Evolutionary conservation across 2,329 filamentous ascomycete species (phyloP).

Genomic region (Verticillium zaregamsianum): DNA sequence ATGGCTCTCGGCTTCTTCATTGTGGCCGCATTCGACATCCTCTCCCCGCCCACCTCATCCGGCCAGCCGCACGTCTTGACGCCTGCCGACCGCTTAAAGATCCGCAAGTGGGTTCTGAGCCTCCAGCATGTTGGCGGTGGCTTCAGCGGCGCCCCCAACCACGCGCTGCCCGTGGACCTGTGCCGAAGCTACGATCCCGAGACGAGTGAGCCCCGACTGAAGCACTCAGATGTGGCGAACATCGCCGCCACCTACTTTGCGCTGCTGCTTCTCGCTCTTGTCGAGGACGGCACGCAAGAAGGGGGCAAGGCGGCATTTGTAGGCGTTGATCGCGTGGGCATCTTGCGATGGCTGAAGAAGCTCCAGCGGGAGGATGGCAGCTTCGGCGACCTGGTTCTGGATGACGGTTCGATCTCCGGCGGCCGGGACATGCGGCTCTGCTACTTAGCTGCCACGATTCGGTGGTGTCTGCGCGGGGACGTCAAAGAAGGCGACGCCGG

Average conservation of each 20-base stretch:
- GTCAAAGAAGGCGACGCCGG: slow-evolving; percentile 44
- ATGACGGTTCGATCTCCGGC: slow-evolving; percentile 59
- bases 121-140: slow-evolving; percentile 85
- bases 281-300: slow-evolving; percentile 34
- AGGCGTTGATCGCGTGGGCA: slow-evolving; percentile 62
- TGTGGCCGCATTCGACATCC: slow-evolving; percentile 77
- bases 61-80: slow-evolving; percentile 42
- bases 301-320: slow-evolving; percentile 42
- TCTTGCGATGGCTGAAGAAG: slow-evolving; percentile 67
- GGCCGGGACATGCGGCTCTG: slow-evolving; percentile 84
- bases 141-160: slow-evolving; percentile 79
- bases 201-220: slow-evolving; percentile 34
- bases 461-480: slow-evolving; percentile 74
- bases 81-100: slow-evolving; percentile 34
- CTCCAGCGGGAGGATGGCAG: slow-evolving; percentile 83
- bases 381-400: slow-evolving; percentile 77
- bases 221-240: slow-evolving; percentile 55
- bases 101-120: slow-evolving; percentile 75
- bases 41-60: slow-evolving; percentile 52
- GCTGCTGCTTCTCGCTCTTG: slow-evolving; percentile 62
- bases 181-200: slow-evolving; percentile 12
- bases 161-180: slow-evolving; percentile 40
- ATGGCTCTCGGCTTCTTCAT: slow-evolving; percentile 89
- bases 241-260: slow-evolving; percentile 89
- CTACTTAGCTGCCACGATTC: slow-evolving; percentile 75